A percentile compares a stretch with the other conserved stretches of the same genome.
Conservation (phyloP, 306 rosid genomes). For the Rosa multiflora region DNA sequence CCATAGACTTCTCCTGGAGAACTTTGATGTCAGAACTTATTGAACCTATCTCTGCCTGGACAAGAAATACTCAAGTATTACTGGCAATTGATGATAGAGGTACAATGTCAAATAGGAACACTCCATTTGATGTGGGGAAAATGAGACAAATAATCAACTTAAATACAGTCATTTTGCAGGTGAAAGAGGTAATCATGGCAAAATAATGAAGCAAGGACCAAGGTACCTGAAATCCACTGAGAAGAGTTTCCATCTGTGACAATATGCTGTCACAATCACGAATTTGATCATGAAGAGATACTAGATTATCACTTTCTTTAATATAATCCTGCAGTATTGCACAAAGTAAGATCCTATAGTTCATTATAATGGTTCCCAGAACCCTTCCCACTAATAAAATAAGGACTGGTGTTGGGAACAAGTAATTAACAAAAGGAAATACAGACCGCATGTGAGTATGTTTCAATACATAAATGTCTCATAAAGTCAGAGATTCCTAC, state of each 20-base stretch:
- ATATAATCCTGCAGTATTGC: slow-evolving; percentile 75
- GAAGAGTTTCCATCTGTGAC: slow-evolving; percentile 97
- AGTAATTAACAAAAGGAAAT: background rate
- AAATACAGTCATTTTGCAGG: background rate
- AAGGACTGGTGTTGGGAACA: background rate
- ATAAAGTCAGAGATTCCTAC: background rate
- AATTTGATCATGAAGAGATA: slow-evolving; percentile 96
- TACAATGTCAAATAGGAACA: slow-evolving; percentile 13
- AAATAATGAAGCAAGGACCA: slow-evolving; percentile 28
- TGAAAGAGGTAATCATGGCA: background rate
- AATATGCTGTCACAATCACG: slow-evolving; percentile 92
- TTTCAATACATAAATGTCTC: background rate
- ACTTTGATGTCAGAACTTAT: slow-evolving; percentile 96
- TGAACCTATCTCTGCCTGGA: slow-evolving; percentile 93
- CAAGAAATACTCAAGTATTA: slow-evolving; percentile 14
- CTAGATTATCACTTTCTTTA: slow-evolving; percentile 91
- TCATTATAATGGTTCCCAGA: background rate
- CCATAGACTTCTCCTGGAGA: slow-evolving; percentile 98
- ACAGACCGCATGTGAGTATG: background rate
- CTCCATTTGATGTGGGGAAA: background rate
- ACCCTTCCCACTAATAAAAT: background rate
- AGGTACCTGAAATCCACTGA: slow-evolving; percentile 91
- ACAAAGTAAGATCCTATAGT: slow-evolving; percentile 12
- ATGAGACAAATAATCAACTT: background rate
- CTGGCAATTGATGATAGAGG: slow-evolving; percentile 10